Evolutionary conservation across 2,329 filamentous ascomycete genomes (phyloP).

Genomic region (Xylaria multiplex): DNA sequence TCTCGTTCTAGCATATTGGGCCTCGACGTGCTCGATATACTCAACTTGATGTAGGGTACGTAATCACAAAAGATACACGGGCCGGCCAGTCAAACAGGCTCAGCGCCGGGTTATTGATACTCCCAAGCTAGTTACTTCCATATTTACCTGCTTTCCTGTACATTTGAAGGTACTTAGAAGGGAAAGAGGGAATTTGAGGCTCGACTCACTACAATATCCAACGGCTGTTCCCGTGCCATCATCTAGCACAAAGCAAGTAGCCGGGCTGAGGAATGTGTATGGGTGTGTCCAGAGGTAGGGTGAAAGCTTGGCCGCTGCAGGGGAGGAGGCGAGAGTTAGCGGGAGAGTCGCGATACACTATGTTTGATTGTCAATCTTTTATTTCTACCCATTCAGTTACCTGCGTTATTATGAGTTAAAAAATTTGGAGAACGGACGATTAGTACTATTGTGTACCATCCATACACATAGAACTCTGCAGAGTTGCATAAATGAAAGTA

Average conservation of each 20-base stretch:
- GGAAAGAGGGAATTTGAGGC: background rate
- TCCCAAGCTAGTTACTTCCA: background rate
- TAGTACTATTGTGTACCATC: background rate
- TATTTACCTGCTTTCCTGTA: too few relatives aligned
- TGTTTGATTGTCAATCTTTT: constrained; percentile 14
- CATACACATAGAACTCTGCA: background rate
- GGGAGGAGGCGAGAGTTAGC: constrained; percentile 52
- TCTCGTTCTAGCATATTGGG: background rate
- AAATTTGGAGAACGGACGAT: background rate
- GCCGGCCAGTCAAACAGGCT: too few relatives aligned
- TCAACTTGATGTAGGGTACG: too few relatives aligned
- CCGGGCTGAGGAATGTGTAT: constrained; percentile 58
- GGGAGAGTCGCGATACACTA: constrained; percentile 62
- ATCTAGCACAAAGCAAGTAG: constrained; percentile 60
- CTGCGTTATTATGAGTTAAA: background rate
- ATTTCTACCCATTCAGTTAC: background rate
- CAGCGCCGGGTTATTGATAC: too few relatives aligned
- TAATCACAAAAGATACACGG: background rate
- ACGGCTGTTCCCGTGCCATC: constrained; percentile 57
- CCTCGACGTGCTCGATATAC: background rate
- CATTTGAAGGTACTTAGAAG: too few relatives aligned
- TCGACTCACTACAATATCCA: constrained; percentile 61
- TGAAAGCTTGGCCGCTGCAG: constrained; percentile 51
- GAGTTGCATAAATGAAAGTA: too few relatives aligned
- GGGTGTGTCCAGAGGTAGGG: constrained; percentile 64